Evolutionary conservation across 2,329 filamentous ascomycete genomes (phyloP).

Genomic region (Coleophoma crateriformis): DNA sequence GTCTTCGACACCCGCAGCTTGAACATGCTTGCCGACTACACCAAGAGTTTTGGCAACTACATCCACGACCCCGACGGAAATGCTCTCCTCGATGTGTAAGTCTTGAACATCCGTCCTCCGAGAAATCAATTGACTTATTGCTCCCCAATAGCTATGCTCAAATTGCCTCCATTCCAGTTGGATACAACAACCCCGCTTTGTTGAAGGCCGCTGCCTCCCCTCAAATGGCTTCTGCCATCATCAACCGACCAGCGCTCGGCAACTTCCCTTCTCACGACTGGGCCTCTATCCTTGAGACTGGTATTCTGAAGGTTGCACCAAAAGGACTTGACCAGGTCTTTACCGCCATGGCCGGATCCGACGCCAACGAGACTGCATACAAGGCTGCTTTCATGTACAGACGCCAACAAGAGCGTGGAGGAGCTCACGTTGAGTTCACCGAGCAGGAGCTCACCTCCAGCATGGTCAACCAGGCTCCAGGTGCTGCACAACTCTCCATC

Average conservation of each 20-base stretch:
- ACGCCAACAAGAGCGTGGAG: conserved; percentile 64
- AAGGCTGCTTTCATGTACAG: conserved; percentile 84
- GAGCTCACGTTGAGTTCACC: conserved; percentile 61
- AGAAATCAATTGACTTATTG: neutral
- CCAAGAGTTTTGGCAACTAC: conserved; percentile 47
- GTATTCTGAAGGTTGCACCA: conserved; percentile 67
- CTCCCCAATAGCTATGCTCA: conserved; percentile 56
- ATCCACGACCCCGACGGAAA: conserved; percentile 46
- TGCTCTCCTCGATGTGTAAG: conserved; percentile 42
- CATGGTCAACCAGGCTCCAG: conserved; percentile 69
- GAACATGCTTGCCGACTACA: conserved; percentile 47
- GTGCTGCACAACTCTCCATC: conserved; percentile 70
- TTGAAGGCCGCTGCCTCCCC: conserved; percentile 59
- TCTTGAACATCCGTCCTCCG: conserved; percentile 4
- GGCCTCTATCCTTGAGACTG: conserved; percentile 64
- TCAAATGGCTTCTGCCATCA: conserved; percentile 67
- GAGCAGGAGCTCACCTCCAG: conserved; percentile 60
- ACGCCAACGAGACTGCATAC: conserved; percentile 81
- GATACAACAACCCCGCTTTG: conserved; percentile 73
- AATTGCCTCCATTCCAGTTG: conserved; percentile 78
- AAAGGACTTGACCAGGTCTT: conserved; percentile 75
- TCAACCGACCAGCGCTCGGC: conserved; percentile 74
- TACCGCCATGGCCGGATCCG: conserved; percentile 72
- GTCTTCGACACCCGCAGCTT: conserved; percentile 47
- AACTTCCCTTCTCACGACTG: conserved; percentile 77